Evolutionary conservation across 495 filamentous ascomycete genomes (phyloP).

Genomic region (Penicillium antarcticum): DNA sequence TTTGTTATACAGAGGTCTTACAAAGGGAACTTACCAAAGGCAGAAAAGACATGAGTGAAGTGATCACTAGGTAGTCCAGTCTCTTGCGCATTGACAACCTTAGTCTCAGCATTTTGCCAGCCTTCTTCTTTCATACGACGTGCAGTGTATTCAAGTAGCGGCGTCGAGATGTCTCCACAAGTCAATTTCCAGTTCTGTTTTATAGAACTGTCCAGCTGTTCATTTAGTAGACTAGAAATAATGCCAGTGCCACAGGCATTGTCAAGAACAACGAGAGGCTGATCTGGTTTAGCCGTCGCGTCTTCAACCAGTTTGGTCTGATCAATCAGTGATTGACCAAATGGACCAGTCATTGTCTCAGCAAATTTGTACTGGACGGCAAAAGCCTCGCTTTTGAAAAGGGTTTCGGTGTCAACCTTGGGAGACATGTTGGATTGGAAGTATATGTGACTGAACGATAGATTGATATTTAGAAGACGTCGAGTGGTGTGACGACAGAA

Average conservation of each 20-base stretch:
- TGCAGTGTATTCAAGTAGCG: slow-evolving; percentile 29
- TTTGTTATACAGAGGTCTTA: neutral
- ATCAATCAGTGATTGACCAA: slow-evolving; percentile 26
- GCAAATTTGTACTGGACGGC: slow-evolving; percentile 28
- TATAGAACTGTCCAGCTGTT: slow-evolving; percentile 14
- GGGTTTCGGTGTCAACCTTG: slow-evolving; percentile 1
- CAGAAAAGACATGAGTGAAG: slow-evolving; percentile 33
- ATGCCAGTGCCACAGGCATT: slow-evolving; percentile 44
- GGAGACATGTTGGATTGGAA: slow-evolving; percentile 7
- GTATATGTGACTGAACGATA: neutral
- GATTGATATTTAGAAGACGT: neutral
- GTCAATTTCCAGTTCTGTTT: slow-evolving; percentile 27
- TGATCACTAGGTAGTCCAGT: slow-evolving; percentile 23
- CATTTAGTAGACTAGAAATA: slow-evolving; percentile 27
- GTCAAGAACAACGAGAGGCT: slow-evolving; percentile 33
- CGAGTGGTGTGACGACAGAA: neutral
- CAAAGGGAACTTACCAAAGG: slow-evolving; percentile 28
- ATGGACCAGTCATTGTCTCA: slow-evolving; percentile 30
- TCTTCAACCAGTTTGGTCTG: slow-evolving; percentile 23
- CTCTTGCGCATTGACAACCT: slow-evolving; percentile 33
- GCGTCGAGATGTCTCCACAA: slow-evolving; percentile 35
- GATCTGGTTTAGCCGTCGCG: slow-evolving; percentile 13
- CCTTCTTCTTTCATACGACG: slow-evolving; percentile 22
- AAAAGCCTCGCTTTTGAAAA: slow-evolving; percentile 31
- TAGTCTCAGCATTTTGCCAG: slow-evolving; percentile 31